phyloP scores from a whole-genome alignment of 352 stramenopile genomes.

The Pythium dissimile region DNA sequence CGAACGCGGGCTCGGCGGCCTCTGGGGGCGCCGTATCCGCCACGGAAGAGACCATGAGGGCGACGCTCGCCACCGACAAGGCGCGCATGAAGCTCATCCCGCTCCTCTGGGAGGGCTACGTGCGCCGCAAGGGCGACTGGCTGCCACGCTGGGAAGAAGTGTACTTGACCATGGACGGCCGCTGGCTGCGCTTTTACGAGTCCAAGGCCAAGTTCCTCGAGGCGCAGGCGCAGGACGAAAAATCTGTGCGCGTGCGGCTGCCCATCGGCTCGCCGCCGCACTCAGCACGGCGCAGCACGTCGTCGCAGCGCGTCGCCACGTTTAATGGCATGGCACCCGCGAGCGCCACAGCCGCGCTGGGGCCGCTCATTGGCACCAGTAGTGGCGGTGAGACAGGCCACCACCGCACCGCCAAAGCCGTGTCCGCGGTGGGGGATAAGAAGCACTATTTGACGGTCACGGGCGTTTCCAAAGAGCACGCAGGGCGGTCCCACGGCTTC shows the following conservation, averaged over 20 bases:
- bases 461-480: slow-evolving; percentile 52
- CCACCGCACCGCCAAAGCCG: not conserved
- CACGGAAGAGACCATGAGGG: slow-evolving; percentile 36
- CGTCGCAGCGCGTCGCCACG: slow-evolving; percentile 17
- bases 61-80: slow-evolving; percentile 24
- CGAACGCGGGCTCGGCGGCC: not conserved
- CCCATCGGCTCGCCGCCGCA: slow-evolving; percentile 28
- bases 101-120: slow-evolving; percentile 59
- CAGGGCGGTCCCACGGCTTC: slow-evolving; percentile 55
- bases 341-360: not conserved
- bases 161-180: slow-evolving; percentile 61
- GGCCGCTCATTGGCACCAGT: not conserved
- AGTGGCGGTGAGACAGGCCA: too few species aligned
- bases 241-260: slow-evolving; percentile 15
- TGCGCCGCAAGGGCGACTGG: slow-evolving; percentile 76
- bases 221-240: slow-evolving; percentile 33
- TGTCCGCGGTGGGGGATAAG: slow-evolving; percentile 22
- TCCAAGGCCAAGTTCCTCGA: slow-evolving; percentile 56
- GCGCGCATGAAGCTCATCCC: slow-evolving; percentile 59
- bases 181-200: slow-evolving; percentile 63
- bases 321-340: not conserved
- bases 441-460: slow-evolving; percentile 58
- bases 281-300: slow-evolving; percentile 19
- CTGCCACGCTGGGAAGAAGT: slow-evolving; percentile 74
- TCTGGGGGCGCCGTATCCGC: slow-evolving; percentile 4